These are phyloP conservation scores for Phytophthora citricola DNA, from an alignment of 352 stramenopile genomes.

Conservation along the genomic window DNA sequence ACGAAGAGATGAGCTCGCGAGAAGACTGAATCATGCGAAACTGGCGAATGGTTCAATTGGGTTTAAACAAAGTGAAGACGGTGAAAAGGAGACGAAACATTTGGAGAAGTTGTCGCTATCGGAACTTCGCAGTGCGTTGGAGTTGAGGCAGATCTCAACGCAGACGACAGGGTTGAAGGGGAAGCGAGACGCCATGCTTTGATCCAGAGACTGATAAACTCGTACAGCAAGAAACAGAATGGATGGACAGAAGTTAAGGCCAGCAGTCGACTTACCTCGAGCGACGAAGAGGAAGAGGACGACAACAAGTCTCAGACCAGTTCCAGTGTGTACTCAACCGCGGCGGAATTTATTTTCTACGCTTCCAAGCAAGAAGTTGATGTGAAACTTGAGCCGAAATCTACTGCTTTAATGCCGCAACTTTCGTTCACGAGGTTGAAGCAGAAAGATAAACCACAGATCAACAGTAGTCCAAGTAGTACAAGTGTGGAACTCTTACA, in stretches of 20 bases:
- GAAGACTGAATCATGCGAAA: constrained; percentile 25
- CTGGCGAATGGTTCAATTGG: constrained; percentile 1
- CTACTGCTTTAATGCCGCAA: constrained; percentile 15
- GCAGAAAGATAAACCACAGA: neutral
- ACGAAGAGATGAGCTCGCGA: constrained; percentile 39
- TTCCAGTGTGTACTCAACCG: constrained; percentile 49
- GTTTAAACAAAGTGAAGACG: neutral
- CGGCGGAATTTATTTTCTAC: constrained; percentile 56
- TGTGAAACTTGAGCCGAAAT: neutral
- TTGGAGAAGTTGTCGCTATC: constrained; percentile 28
- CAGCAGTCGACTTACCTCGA: constrained; percentile 7
- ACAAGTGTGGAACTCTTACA: constrained; percentile 22
- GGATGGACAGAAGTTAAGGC: too few species aligned
- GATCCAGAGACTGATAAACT: constrained; percentile 48
- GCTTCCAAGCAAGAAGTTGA: constrained; percentile 15
- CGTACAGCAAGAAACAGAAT: neutral
- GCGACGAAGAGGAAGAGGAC: constrained; percentile 20
- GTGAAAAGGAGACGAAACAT: neutral
- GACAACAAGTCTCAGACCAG: constrained; percentile 38
- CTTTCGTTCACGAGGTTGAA: constrained; percentile 13
- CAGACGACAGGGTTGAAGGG: constrained; percentile 51
- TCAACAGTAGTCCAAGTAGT: neutral
- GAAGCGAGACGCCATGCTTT: constrained; percentile 53
- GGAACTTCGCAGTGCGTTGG: constrained; percentile 47
- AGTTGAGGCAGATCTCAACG: constrained; percentile 41